Evolutionary conservation across 441 rosid genomes (phyloP), one percentile per base, ranked within the genome.

Genomic region (Gossypium aridum): DNA sequence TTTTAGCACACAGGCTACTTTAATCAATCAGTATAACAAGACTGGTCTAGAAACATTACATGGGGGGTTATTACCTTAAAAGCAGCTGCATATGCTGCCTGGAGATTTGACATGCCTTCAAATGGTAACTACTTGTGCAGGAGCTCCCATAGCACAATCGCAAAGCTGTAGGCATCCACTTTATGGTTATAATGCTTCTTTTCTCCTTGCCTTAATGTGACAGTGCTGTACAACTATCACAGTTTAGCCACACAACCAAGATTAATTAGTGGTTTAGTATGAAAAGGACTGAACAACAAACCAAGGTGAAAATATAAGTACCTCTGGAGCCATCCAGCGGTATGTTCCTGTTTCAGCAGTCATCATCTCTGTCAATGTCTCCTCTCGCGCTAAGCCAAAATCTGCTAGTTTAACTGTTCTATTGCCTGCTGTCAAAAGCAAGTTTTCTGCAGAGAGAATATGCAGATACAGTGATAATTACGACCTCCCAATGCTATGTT

Each of bases 31-130:
- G 4, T 49, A n/a, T n/a, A 69, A 25, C 7, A 51, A 26, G 23
- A 25, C 43, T 25, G 25, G 16, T 7, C n/a, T 23, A 17, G 60
- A 22, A 59, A 59, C 17, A 8, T 14, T 47, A 13, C 25, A 68
- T 3, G 6, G 25, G 59, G 59, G 25, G 22, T 51, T 49, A 45
- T 76, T 71, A 92, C 98, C 94, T 91, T 95, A 74, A 95, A 95
- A 47, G 98, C 98, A 77, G 96, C 99, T 3, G 99, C 97, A 83
- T 92, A 92, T 37, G 96, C 97, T 31, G 98, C 99, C 87, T 92
- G 97, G 31, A 94, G 86, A 84, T 94, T 94, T 0, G 97, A 94
- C 98, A 94, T 94, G 87, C 99, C 99, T 88, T 94, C 98, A 73
- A 94, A 92, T 5, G 99, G 98, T 82, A 92, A 81, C 85, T 91